Base-by-base conservation (phyloP, 1,284 basidiomycete genomes). In the Pyrrhoderma noxium region DNA sequence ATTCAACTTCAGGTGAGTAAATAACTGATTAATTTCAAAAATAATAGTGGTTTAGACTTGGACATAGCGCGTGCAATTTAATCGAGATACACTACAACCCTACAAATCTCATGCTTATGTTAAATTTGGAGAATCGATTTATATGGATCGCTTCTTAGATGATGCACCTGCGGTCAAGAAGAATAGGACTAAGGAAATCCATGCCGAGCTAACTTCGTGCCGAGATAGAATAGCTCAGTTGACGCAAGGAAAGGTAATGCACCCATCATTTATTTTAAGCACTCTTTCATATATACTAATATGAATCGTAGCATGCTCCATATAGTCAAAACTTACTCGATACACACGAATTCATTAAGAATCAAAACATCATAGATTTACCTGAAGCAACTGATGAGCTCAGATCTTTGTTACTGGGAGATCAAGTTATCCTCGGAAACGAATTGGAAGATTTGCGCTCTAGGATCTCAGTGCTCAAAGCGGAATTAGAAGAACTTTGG, bases 41-140 rank as follows among this genome's bases (percentile, higher is more conserved):
- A 8, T 8, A 34, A 39, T n/a, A n/a, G n/a, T n/a, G n/a, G n/a
- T n/a, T n/a, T n/a, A n/a, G n/a, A n/a, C 16, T 37, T 37, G 16
- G 16, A 9, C 35, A 13, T 59, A 98, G 89, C 79, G 95, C 55
- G 96, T 94, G 1, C 95, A 98, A 80, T 99, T 95, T 70, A 94
- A 99, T 65, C 79, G 92, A 13, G 84, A 87, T 58, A 89, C 85
- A 0, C 74, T 89, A 52, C 84, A 93, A 57, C 85, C 93, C 14
- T 94, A 89, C 72, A 99, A 99, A 67, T 93, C 89, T 8, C 95
- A 99, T 64, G 93, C 92, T 1, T 95, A 94, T 63, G 82, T 99
- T 58, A 88, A 86, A 60, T 95, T 96, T 63, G 82, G 76, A 3
- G 89, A 95, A 65, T 86, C 80, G 9, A 74, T 99, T 5, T 85